These are phyloP conservation scores for Xylaria sp. DNA, from an alignment of 2,329 filamentous ascomycete genomes.

Conservation along the genomic window DNA sequence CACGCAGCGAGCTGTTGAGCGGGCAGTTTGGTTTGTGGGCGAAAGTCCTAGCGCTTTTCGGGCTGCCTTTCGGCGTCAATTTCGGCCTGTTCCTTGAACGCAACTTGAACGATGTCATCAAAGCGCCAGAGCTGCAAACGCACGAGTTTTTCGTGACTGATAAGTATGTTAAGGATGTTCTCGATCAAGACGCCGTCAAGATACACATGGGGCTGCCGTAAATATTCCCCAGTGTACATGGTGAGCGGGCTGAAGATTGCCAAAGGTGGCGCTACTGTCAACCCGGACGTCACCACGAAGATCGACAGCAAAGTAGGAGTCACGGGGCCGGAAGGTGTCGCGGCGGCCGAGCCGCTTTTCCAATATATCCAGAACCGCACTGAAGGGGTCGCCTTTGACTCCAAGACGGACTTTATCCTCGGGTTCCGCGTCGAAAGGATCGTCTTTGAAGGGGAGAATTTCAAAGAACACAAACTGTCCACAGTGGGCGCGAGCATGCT, in stretches of 20 bases:
- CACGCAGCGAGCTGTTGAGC: not conserved
- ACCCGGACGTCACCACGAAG: not conserved
- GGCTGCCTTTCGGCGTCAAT: not conserved
- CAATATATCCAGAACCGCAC: not conserved
- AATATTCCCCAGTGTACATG: not conserved
- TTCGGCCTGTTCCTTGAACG: not conserved
- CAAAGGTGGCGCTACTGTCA: not conserved
- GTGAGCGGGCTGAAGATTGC: not conserved
- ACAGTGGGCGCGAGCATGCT: not conserved
- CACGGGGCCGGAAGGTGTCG: not conserved
- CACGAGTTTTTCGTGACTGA: not conserved
- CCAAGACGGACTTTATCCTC: conserved; percentile 4
- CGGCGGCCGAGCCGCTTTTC: not conserved
- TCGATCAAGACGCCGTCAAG: not conserved
- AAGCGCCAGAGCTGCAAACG: not conserved
- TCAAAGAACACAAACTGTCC: not conserved
- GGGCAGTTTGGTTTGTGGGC: not conserved
- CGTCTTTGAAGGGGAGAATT: not conserved
- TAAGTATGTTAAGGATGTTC: not conserved
- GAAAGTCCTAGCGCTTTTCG: not conserved
- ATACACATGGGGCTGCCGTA: not conserved
- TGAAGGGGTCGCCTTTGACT: not conserved
- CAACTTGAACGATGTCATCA: not conserved
- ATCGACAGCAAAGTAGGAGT: not conserved
- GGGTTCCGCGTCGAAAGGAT: conserved; percentile 2